Evolutionary conservation across 2,329 filamentous ascomycete species (phyloP).

Genomic region (Paraconiothyrium brasiliense): DNA sequence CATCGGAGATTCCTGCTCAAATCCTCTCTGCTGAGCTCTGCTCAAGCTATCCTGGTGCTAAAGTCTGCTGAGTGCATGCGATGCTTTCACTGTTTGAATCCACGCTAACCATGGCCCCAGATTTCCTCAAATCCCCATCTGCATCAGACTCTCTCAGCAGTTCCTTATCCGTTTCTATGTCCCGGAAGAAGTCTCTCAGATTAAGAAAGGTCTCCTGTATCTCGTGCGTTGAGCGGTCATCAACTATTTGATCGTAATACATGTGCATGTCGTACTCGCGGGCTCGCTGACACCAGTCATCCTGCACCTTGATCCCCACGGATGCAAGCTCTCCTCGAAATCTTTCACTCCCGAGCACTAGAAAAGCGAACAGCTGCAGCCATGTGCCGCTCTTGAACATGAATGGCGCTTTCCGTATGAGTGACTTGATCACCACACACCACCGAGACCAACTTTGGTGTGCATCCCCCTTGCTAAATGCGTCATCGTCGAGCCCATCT

Average conservation of each 20-base stretch:
- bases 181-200: slow-evolving; percentile 21
- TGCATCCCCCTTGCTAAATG: slow-evolving; percentile 11
- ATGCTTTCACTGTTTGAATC: not conserved
- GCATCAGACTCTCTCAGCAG: not conserved
- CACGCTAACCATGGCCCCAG: not conserved
- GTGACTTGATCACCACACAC: not conserved
- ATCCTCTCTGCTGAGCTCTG: too few relatives aligned
- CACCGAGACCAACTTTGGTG: slow-evolving; percentile 7
- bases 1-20: too few relatives aligned
- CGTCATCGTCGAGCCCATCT: slow-evolving; percentile 5
- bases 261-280: slow-evolving; percentile 21
- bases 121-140: not conserved
- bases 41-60: too few relatives aligned
- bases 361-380: slow-evolving; percentile 18
- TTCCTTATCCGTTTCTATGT: slow-evolving; percentile 7
- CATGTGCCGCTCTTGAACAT: slow-evolving; percentile 20
- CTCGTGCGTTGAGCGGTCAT: slow-evolving; percentile 19
- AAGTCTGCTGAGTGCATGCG: not conserved
- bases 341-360: slow-evolving; percentile 13
- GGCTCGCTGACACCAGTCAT: slow-evolving; percentile 16
- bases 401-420: slow-evolving; percentile 17
- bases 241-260: slow-evolving; percentile 20
- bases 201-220: slow-evolving; percentile 22
- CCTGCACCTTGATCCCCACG: slow-evolving; percentile 17
- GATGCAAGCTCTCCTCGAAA: slow-evolving; percentile 3